A percentile compares a stretch with the other conserved stretches of the same genome.
These are phyloP conservation scores for Cercospora janseana DNA, from an alignment of 2,329 filamentous ascomycete genomes.

Conservation along the genomic window DNA sequence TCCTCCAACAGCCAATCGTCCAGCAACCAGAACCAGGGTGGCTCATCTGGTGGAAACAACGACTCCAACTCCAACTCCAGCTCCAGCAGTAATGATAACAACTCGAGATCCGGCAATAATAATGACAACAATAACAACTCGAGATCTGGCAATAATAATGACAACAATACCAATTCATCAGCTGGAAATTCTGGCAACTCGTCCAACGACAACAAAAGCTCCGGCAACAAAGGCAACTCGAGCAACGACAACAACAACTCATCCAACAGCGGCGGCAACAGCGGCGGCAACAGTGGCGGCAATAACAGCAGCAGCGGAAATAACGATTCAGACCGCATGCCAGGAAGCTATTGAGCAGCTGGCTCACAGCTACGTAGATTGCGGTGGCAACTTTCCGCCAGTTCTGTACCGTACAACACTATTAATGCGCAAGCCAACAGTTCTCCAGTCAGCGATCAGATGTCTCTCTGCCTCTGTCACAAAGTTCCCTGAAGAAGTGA, in stretches of 20 bases:
- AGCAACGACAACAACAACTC: slow-evolving; percentile 1
- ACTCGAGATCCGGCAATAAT: no score
- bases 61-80: background rate
- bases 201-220: background rate
- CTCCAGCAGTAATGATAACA: background rate
- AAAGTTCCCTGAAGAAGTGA: no score
- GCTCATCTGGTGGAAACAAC: background rate
- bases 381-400: no score
- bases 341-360: background rate
- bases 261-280: background rate
- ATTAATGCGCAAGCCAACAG: no score
- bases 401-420: no score
- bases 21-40: background rate
- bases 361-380: no score
- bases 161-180: background rate
- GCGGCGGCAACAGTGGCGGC: background rate
- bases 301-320: background rate
- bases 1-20: background rate
- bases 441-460: no score
- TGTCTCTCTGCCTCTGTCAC: no score
- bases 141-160: no score
- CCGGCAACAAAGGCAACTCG: background rate
- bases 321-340: background rate
- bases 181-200: background rate
- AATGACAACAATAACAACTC: no score